Conservation (phyloP, 2,329 filamentous ascomycete species). For the Aspergillus fumigatiaffinis region DNA sequence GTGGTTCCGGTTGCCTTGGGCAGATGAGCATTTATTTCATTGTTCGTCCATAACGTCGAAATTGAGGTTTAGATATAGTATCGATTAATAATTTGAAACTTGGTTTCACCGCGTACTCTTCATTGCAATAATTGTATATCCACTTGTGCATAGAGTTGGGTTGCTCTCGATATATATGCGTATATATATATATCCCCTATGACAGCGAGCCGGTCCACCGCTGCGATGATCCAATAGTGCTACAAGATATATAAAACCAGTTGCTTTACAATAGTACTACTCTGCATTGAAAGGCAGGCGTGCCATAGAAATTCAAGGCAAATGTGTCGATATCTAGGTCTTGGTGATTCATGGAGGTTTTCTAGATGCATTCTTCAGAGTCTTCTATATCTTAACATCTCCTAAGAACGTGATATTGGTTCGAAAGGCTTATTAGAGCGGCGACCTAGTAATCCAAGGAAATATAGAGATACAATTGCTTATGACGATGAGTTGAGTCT, state of each 20-base stretch:
- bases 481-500: background rate
- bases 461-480: too few relatives aligned
- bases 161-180: too few relatives aligned
- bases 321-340: background rate
- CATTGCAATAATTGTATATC: background rate
- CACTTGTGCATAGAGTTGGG: background rate
- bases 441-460: too few relatives aligned
- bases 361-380: background rate
- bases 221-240: too few relatives aligned
- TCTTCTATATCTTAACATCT: background rate
- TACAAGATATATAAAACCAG: too few relatives aligned
- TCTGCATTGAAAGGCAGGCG: too few relatives aligned
- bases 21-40: background rate
- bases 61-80: background rate
- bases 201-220: fast-evolving
- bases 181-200: background rate
- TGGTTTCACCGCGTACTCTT: background rate
- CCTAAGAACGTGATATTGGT: background rate
- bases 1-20: background rate
- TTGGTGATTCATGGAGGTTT: background rate
- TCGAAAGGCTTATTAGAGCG: background rate
- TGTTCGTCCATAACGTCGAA: background rate
- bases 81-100: background rate
- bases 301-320: background rate
- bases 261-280: too few relatives aligned